Evolutionary conservation across 106 monocot species (phyloP).

Genomic region (Narthecium ossifragum): DNA sequence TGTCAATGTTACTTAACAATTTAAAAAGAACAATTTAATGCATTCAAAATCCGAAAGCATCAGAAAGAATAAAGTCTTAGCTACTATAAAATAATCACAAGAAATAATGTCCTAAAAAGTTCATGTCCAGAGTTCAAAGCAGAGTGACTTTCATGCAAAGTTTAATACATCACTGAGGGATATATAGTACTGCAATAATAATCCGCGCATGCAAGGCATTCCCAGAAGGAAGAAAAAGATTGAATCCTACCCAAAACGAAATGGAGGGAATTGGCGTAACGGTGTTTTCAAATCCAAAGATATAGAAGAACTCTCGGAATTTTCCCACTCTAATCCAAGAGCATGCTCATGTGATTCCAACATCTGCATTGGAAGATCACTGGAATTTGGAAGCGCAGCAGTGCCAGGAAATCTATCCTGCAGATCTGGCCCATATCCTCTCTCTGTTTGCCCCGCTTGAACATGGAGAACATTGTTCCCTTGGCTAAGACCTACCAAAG

Average conservation of each 20-base stretch:
- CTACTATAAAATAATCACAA: too few relatives aligned
- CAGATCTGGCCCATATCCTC: conserved; percentile 37
- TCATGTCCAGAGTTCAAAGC: too few relatives aligned
- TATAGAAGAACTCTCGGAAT: conserved; percentile 58
- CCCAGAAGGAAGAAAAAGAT: not conserved
- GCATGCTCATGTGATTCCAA: conserved; percentile 54
- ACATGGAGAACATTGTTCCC: conserved; percentile 46
- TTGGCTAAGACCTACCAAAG: conserved; percentile 77
- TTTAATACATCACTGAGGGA: too few relatives aligned
- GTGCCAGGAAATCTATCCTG: conserved; percentile 28
- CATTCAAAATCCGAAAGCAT: too few relatives aligned
- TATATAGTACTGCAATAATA: too few relatives aligned
- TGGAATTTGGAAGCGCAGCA: conserved; percentile 27
- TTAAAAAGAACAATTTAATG: too few relatives aligned
- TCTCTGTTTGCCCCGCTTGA: conserved; percentile 56
- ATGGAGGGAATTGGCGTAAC: conserved; percentile 77
- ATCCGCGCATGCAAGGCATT: too few relatives aligned
- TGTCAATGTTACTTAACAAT: too few relatives aligned
- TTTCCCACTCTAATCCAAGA: conserved; percentile 65
- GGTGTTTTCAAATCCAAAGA: conserved; percentile 91
- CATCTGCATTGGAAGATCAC: conserved; percentile 60
- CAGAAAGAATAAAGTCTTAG: too few relatives aligned
- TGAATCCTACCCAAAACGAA: conserved; percentile 78
- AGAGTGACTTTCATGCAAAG: too few relatives aligned
- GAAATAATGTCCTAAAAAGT: too few relatives aligned